Evolutionary conservation across 306 rosid species (phyloP).

Genomic region (Quercus dentata): DNA sequence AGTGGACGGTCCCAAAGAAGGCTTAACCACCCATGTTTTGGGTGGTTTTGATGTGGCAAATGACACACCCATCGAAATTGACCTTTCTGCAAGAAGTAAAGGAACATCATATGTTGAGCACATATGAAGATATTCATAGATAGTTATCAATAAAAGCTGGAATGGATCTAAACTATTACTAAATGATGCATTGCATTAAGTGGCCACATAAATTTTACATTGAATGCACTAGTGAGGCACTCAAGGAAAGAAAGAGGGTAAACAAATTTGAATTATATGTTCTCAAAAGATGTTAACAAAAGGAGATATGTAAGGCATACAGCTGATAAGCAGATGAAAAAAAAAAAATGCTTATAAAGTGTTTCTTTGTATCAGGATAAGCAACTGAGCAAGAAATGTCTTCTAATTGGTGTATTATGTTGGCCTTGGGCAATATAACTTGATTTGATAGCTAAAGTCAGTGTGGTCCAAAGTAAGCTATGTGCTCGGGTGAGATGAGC

Average conservation of each 20-base stretch:
- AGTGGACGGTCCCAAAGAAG: conserved; percentile 36
- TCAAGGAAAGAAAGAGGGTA: not conserved
- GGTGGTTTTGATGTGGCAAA: conserved; percentile 41
- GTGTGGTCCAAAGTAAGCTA: no score
- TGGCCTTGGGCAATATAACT: no score
- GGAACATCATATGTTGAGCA: conserved; percentile 8
- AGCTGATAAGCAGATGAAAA: not conserved
- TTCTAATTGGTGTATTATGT: not conserved
- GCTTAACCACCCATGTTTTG: conserved; percentile 32
- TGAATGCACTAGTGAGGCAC: not conserved
- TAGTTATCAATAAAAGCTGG: conserved; percentile 2
- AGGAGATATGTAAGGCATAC: not conserved
- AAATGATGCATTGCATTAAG: not conserved
- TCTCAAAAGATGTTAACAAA: not conserved
- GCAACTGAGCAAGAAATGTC: not conserved
- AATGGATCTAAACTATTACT: not conserved
- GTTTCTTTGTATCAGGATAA: not conserved
- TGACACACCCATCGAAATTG: conserved; percentile 36
- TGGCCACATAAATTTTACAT: not conserved
- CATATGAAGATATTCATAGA: not conserved
- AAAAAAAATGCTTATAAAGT: not conserved
- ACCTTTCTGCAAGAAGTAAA: conserved; percentile 52
- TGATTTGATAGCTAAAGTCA: no score
- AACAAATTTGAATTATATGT: no score
- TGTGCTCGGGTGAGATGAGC: no score